Evolutionary conservation across 2,329 filamentous ascomycete species (phyloP).

Genomic region (Apiospora sp.): DNA sequence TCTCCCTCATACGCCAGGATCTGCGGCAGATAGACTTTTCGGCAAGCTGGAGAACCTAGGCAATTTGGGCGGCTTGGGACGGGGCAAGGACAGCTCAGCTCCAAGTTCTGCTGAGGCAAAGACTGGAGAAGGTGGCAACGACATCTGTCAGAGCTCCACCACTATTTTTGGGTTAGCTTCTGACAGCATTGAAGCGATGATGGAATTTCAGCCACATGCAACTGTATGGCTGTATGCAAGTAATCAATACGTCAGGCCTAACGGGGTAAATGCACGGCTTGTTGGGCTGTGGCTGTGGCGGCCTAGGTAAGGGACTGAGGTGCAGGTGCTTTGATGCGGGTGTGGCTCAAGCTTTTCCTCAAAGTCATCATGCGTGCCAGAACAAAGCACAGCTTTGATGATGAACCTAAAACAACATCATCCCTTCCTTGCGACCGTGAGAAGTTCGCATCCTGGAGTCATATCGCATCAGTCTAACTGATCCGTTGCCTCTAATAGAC

Average conservation of each 20-base stretch:
- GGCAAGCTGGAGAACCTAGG: constrained; percentile 16
- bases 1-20: background rate
- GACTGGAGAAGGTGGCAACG: constrained; percentile 17
- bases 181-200: background rate
- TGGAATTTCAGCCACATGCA: background rate
- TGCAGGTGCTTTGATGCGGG: constrained; percentile 1
- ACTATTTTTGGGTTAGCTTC: constrained; percentile 12
- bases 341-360: constrained; percentile 20
- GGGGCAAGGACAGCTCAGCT: constrained; percentile 16
- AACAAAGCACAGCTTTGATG: background rate
- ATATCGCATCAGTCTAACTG: constrained; percentile 7
- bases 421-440: constrained; percentile 16
- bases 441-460: background rate
- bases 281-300: background rate
- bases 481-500: background rate
- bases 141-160: constrained; percentile 13
- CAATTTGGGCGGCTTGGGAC: background rate
- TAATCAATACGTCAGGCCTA: background rate
- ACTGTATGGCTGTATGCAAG: background rate
- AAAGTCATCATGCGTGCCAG: background rate
- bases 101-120: constrained; percentile 8
- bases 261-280: background rate
- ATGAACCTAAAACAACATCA: constrained; percentile 17
- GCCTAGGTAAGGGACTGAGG: background rate
- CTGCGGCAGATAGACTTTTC: constrained; percentile 1